Evolutionary conservation across 2,329 filamentous ascomycete species (phyloP).

Genomic region (Sporothrix dimorphospora): DNA sequence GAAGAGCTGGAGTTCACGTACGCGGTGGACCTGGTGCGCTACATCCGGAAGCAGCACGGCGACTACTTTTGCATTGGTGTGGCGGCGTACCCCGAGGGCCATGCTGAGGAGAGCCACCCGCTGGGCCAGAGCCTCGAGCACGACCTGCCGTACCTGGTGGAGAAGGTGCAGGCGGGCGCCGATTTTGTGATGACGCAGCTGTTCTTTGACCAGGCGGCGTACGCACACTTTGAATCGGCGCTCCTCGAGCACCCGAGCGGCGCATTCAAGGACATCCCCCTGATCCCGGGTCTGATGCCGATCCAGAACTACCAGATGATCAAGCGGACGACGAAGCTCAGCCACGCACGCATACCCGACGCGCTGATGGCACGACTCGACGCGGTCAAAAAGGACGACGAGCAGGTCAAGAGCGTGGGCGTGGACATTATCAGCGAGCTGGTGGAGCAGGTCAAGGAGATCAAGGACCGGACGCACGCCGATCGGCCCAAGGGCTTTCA

Average conservation of each 20-base stretch:
- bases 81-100: constrained; percentile 92
- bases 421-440: constrained; percentile 85
- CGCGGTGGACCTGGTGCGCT: constrained; percentile 85
- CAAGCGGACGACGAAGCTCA: constrained; percentile 89
- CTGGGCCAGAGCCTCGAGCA: constrained; percentile 68
- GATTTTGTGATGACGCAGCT: constrained; percentile 99
- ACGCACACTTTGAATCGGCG: constrained; percentile 75
- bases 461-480: constrained; percentile 56
- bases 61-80: constrained; percentile 97
- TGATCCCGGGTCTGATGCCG: constrained; percentile 95
- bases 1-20: constrained; percentile 84
- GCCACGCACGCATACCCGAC: constrained; percentile 80
- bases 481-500: constrained; percentile 77
- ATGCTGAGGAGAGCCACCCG: constrained; percentile 87
- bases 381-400: constrained; percentile 75
- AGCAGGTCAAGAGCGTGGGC: constrained; percentile 77
- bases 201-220: constrained; percentile 89
- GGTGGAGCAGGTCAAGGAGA: constrained; percentile 72
- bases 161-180: constrained; percentile 88
- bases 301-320: constrained; percentile 98
- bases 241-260: constrained; percentile 82
- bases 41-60: constrained; percentile 82
- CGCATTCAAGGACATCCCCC: constrained; percentile 81
- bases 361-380: constrained; percentile 71
- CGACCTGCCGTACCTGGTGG: constrained; percentile 85